A percentile compares a stretch with the other conserved stretches of the same genome.
Conservation (phyloP, 164 flowering plant genomes). For the Tinospora cordifolia region DNA sequence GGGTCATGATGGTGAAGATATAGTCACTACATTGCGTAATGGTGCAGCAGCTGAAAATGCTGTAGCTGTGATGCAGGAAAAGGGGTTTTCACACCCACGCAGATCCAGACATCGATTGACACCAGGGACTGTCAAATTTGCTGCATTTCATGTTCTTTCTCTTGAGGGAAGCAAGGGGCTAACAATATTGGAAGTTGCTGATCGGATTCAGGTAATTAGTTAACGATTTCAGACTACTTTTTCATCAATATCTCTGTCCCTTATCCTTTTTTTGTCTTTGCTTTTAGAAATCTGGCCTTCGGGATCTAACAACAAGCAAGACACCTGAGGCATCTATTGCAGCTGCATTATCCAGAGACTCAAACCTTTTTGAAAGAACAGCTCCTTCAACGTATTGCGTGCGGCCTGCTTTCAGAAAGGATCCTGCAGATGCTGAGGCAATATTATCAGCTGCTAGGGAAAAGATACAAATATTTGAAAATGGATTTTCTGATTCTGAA, state of each 20-base stretch:
- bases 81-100: slow-evolving; percentile 62
- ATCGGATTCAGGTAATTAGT: slow-evolving; percentile 70
- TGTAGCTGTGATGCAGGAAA: slow-evolving; percentile 73
- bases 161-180: slow-evolving; percentile 79
- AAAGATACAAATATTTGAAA: slow-evolving; percentile 52
- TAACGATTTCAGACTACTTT: background rate
- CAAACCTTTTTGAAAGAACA: slow-evolving; percentile 76
- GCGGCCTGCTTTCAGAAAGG: slow-evolving; percentile 66
- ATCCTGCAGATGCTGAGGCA: slow-evolving; percentile 69
- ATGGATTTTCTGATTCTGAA: slow-evolving; percentile 55
- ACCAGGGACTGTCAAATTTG: slow-evolving; percentile 95
- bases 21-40: slow-evolving; percentile 61
- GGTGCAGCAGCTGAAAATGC: slow-evolving; percentile 90
- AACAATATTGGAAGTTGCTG: slow-evolving; percentile 74
- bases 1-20: slow-evolving; percentile 68
- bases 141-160: slow-evolving; percentile 88
- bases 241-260: background rate
- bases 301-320: slow-evolving; percentile 92
- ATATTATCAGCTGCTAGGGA: slow-evolving; percentile 68
- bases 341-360: slow-evolving; percentile 88
- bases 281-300: slow-evolving; percentile 79
- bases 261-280: slow-evolving; percentile 13
- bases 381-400: slow-evolving; percentile 96
- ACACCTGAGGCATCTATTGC: slow-evolving; percentile 97
- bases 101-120: slow-evolving; percentile 88